Percentiles rank a stretch among this genome's conserved stretches.
Evolutionary conservation across 768 basidiomycete species (phyloP).

Genomic region (Saitozyma sp.): DNA sequence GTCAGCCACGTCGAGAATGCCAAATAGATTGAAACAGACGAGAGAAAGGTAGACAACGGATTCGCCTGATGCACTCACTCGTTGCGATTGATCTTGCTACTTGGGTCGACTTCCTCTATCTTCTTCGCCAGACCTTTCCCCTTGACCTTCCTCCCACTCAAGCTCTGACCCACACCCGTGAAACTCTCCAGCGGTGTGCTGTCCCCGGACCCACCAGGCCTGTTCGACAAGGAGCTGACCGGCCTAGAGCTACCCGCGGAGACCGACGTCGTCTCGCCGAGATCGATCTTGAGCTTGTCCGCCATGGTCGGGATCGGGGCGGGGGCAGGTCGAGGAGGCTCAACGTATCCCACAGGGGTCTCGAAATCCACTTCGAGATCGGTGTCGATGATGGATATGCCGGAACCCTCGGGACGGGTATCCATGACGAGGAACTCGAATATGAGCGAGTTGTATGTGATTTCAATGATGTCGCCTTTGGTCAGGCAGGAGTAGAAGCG

Average conservation of each 20-base stretch:
- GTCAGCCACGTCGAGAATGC: background rate
- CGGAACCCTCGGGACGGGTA: slow-evolving; percentile 72
- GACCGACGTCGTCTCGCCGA: slow-evolving; percentile 56
- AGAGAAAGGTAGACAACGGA: background rate
- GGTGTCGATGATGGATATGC: slow-evolving; percentile 87
- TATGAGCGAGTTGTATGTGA: slow-evolving; percentile 91
- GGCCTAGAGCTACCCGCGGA: slow-evolving; percentile 85
- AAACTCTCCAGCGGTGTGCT: slow-evolving; percentile 67
- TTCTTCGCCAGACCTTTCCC: slow-evolving; percentile 87
- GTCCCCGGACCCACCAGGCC: slow-evolving; percentile 6
- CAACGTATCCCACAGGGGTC: slow-evolving; percentile 77
- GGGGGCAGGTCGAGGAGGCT: slow-evolving; percentile 83
- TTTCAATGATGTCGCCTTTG: slow-evolving; percentile 96
- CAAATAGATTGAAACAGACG: background rate
- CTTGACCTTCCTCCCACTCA: slow-evolving; percentile 87
- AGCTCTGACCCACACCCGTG: slow-evolving; percentile 89
- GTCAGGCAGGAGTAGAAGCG: slow-evolving; percentile 89
- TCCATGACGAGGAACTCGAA: slow-evolving; percentile 98
- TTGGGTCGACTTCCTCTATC: slow-evolving; percentile 72
- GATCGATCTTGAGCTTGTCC: slow-evolving; percentile 90
- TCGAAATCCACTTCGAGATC: slow-evolving; percentile 99
- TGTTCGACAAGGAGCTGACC: slow-evolving; percentile 56
- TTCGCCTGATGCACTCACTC: slow-evolving; percentile 62
- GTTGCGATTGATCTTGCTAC: slow-evolving; percentile 85
- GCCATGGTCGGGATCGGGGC: slow-evolving; percentile 88